Conservation (phyloP, 2,329 filamentous ascomycete genomes). For the Pleomassaria siparia region DNA sequence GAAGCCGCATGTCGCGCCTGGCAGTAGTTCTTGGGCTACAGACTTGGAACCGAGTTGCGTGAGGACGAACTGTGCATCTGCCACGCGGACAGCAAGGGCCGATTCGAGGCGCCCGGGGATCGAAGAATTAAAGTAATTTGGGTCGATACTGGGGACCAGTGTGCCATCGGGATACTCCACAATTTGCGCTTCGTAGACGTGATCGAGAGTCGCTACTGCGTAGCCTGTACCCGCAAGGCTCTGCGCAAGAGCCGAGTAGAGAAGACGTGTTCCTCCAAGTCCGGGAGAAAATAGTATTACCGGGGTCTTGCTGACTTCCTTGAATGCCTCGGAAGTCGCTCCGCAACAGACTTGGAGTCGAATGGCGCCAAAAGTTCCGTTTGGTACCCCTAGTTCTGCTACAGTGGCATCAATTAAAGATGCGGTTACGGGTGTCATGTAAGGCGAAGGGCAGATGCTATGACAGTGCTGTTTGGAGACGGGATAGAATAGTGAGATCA, state of each 20-base stretch:
- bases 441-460: constrained; percentile 5
- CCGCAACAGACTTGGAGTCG: constrained; percentile 8
- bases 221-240: constrained; percentile 50
- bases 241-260: constrained; percentile 46
- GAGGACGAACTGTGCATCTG: constrained; percentile 15
- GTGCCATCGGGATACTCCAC: constrained; percentile 50
- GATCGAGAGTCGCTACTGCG: constrained; percentile 50
- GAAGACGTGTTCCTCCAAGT: constrained; percentile 41
- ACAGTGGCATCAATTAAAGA: constrained; percentile 1
- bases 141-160: constrained; percentile 3
- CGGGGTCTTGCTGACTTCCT: constrained; percentile 3
- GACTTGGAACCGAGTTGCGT: constrained; percentile 11
- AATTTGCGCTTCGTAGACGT: constrained; percentile 48
- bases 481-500: constrained; percentile 21
- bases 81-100: constrained; percentile 6
- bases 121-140: neutral
- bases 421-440: constrained; percentile 14
- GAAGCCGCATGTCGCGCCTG: constrained; percentile 10
- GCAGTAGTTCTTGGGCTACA: constrained; percentile 9
- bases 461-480: constrained; percentile 4
- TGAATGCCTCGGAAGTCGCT: neutral
- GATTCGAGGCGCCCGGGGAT: constrained; percentile 5
- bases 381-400: constrained; percentile 2
- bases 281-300: constrained; percentile 49
- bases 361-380: constrained; percentile 9